phyloP scores from a whole-genome alignment of 129 eudicot species.

The Lactuca saligna region DNA sequence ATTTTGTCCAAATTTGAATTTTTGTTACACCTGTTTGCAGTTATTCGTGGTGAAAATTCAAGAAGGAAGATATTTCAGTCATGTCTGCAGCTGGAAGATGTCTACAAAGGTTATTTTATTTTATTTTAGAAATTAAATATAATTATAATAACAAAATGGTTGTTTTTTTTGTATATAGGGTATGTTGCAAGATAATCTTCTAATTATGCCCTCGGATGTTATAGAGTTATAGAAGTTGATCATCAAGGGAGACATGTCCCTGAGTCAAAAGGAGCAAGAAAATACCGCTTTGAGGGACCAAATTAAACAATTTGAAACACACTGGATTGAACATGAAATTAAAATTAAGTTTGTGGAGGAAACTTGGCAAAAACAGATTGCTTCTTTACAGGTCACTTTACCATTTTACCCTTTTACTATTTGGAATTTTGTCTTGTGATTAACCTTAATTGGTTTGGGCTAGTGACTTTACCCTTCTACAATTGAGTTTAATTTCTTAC shows the following conservation, averaged over 20 bases:
- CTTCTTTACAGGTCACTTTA: constrained; percentile 77
- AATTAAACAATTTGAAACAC: constrained; percentile 52
- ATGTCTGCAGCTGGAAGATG: constrained; percentile 38
- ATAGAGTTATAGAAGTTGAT: constrained; percentile 69
- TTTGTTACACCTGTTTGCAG: constrained; percentile 36
- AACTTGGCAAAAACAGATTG: constrained; percentile 77
- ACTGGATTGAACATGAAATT: constrained; percentile 73
- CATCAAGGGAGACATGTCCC: constrained; percentile 44
- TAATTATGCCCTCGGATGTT: constrained; percentile 31
- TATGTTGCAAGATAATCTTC: constrained; percentile 11
- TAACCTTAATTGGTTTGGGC: no score
- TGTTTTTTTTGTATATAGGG: constrained; percentile 7
- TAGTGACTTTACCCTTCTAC: no score
- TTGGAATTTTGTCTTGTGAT: no score
- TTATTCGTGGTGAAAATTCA: constrained; percentile 77
- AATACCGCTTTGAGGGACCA: constrained; percentile 56
- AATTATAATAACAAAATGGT: neutral
- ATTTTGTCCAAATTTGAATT: no score
- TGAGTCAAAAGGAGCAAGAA: constrained; percentile 62
- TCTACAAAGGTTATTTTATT: neutral
- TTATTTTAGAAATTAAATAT: no score
- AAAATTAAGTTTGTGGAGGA: constrained; percentile 84
- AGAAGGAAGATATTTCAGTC: constrained; percentile 55
- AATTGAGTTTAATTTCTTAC: no score
- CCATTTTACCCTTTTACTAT: constrained; percentile 11